A percentile compares a stretch with the other conserved stretches of the same genome.
Evolutionary conservation across 768 basidiomycete genomes (phyloP).

Genomic region (Sistotremastrum niveocremeum): DNA sequence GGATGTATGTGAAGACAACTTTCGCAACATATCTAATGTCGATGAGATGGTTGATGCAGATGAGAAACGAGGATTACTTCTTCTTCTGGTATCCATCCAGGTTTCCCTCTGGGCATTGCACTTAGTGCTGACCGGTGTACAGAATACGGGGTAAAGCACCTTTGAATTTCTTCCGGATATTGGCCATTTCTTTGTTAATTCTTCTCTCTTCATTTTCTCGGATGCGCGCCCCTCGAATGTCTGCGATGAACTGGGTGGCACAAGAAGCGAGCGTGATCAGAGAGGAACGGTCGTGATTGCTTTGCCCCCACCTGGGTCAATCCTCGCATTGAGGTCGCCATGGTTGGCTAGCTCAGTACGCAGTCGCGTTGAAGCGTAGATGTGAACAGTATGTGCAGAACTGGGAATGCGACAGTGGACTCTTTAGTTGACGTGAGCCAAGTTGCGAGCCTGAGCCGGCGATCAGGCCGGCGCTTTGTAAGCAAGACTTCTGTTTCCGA

Average conservation of each 20-base stretch:
- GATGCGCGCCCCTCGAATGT: conserved; percentile 92
- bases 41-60: conserved; percentile 3
- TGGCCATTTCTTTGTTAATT: conserved; percentile 99
- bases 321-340: conserved; percentile 88
- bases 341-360: conserved; percentile 16
- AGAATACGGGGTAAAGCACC: conserved; percentile 29
- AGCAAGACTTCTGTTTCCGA: too few relatives aligned
- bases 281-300: conserved; percentile 2
- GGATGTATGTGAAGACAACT: conserved; percentile 97
- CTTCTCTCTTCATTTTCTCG: conserved; percentile 96
- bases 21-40: conserved; percentile 85
- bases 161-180: conserved; percentile 98
- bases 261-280: background rate
- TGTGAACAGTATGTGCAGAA: background rate
- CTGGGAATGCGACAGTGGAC: background rate
- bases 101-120: conserved; percentile 48
- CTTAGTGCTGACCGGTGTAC: background rate
- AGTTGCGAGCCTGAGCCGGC: too few relatives aligned
- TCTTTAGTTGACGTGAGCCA: too few relatives aligned
- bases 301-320: conserved; percentile 62
- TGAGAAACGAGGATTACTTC: conserved; percentile 43
- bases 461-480: too few relatives aligned
- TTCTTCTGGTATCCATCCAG: conserved; percentile 87
- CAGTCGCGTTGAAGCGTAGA: background rate
- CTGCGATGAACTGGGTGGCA: conserved; percentile 82